Conservation (phyloP, 805 yeast species). For the Yamadazyma takamatsuzukensis region DNA sequence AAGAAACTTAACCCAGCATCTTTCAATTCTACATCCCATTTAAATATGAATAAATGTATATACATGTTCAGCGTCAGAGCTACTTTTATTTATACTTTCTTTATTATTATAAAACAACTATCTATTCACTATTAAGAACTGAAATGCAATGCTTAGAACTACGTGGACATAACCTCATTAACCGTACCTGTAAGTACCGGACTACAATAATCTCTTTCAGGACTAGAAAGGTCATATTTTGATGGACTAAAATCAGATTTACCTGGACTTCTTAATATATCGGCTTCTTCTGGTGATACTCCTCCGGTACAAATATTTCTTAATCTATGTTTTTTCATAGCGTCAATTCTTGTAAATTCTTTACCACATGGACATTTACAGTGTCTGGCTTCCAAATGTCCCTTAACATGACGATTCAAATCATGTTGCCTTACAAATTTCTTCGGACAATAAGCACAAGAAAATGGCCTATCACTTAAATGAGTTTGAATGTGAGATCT, state of each 20-base stretch:
- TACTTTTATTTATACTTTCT: too few species aligned
- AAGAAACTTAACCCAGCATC: too few species aligned
- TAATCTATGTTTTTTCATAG: conserved; percentile 73
- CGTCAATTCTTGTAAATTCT: conserved; percentile 85
- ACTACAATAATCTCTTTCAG: too few species aligned
- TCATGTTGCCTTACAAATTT: conserved; percentile 96
- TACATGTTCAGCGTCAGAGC: too few species aligned
- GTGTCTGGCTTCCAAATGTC: conserved; percentile 71
- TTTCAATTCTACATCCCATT: too few species aligned
- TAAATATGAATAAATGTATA: too few species aligned
- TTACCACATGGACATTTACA: conserved; percentile 88
- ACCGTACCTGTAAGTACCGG: too few species aligned
- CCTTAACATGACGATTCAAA: conserved; percentile 81
- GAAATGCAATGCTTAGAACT: too few species aligned
- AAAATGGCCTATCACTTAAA: conserved; percentile 87
- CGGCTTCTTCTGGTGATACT: conserved; percentile 17
- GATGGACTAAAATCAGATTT: not conserved
- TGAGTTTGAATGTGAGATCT: conserved; percentile 97
- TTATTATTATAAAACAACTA: too few species aligned
- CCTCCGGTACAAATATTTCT: conserved; percentile 85
- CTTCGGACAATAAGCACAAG: conserved; percentile 73
- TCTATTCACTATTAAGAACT: too few species aligned
- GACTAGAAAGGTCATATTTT: not conserved
- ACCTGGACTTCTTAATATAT: conserved; percentile 5
- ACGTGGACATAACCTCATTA: too few species aligned